phyloP scores from a whole-genome alignment of 1,284 basidiomycete genomes.

The Cutaneotrichosporon sp. region DNA sequence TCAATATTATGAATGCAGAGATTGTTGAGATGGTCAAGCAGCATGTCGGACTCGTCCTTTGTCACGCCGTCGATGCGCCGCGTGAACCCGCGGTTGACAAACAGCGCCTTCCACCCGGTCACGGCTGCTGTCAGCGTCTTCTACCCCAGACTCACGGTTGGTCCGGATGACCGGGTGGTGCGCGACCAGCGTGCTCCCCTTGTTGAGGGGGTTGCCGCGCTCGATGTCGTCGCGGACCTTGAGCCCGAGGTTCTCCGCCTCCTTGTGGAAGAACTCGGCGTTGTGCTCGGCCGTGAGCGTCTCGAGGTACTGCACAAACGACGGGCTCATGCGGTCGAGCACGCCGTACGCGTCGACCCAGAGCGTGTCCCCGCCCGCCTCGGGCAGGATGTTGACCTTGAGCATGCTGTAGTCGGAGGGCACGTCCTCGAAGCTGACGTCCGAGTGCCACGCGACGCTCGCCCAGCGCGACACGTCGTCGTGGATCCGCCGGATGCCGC shows the following conservation, averaged over 20 bases:
- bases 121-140: conserved; percentile 40
- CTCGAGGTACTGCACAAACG: conserved; percentile 62
- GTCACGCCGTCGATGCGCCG: conserved; percentile 63
- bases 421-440: conserved; percentile 61
- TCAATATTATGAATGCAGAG: conserved; percentile 58
- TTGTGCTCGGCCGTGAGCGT: conserved; percentile 59
- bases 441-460: conserved; percentile 28
- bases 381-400: conserved; percentile 64
- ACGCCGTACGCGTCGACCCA: conserved; percentile 53
- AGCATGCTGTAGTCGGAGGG: conserved; percentile 68
- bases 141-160: conserved; percentile 28
- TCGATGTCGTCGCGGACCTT: conserved; percentile 32
- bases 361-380: conserved; percentile 55
- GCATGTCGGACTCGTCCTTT: conserved; percentile 61
- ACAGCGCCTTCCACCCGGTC: conserved; percentile 67
- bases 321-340: conserved; percentile 62
- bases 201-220: conserved; percentile 63
- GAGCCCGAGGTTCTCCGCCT: conserved; percentile 37
- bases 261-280: conserved; percentile 61
- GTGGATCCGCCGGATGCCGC: conserved; percentile 29
- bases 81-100: conserved; percentile 65
- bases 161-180: conserved; percentile 58
- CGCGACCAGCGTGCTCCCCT: conserved; percentile 60
- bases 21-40: conserved; percentile 38
- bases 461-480: conserved; percentile 45